Conservation (phyloP, 176 grass and related monocot species). For the Musa beccarii region DNA sequence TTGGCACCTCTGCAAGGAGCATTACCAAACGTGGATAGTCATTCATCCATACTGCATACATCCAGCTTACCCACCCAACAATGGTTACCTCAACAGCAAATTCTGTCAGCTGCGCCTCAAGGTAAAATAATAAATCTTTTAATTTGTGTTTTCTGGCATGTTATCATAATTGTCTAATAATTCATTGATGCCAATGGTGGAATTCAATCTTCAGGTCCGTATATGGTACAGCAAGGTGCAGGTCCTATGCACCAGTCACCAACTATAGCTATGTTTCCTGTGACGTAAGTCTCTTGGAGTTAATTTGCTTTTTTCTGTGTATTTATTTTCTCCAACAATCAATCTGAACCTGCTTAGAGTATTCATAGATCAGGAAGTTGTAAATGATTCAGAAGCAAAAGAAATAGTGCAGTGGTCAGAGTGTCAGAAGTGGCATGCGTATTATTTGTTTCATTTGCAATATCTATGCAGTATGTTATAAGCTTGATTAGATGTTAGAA, state of each 20-base stretch:
- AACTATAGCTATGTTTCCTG: constrained; percentile 26
- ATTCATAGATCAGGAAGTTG: not conserved
- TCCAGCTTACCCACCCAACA: constrained; percentile 22
- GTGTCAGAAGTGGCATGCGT: too few relatives aligned
- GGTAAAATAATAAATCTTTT: constrained; percentile 25
- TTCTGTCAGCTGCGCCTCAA: constrained; percentile 16
- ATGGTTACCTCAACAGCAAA: constrained; percentile 26
- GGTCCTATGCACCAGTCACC: constrained; percentile 26
- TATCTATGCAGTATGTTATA: not conserved
- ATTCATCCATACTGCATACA: constrained; percentile 7
- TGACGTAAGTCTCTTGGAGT: constrained; percentile 27
- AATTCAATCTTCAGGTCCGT: constrained; percentile 25
- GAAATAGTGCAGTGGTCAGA: not conserved
- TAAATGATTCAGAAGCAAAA: not conserved
- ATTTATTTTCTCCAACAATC: not conserved
- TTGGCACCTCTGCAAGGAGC: constrained; percentile 50
- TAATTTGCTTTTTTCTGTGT: constrained; percentile 9
- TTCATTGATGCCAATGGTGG: constrained; percentile 4
- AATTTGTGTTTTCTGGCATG: constrained; percentile 8
- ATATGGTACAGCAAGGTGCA: constrained; percentile 28
- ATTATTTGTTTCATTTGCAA: not conserved
- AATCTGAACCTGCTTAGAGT: not conserved
- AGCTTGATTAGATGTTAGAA: too few relatives aligned
- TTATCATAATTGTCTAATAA: constrained; percentile 3
- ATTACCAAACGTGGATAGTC: constrained; percentile 33